Percentiles rank a stretch among this genome's conserved stretches.
Evolutionary conservation across 2,329 filamentous ascomycete genomes (phyloP).

Genomic region (Penicillium frequentans): DNA sequence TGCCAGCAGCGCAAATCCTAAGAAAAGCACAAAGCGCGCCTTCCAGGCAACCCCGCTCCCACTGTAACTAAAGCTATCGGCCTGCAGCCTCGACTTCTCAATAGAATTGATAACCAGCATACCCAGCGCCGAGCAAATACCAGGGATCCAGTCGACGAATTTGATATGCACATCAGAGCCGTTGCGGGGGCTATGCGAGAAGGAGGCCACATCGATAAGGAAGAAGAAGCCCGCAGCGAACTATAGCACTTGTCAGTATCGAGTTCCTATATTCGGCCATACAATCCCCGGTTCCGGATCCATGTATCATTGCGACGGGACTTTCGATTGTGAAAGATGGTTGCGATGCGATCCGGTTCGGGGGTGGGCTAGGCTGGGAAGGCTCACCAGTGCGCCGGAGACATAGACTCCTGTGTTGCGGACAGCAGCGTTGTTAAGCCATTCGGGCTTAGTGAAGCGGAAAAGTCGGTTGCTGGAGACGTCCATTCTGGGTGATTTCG

Average conservation of each 20-base stretch:
- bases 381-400: slow-evolving; percentile 63
- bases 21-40: slow-evolving; percentile 65
- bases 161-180: slow-evolving; percentile 64
- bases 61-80: slow-evolving; percentile 65
- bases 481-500: slow-evolving; percentile 32
- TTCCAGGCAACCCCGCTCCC: slow-evolving; percentile 70
- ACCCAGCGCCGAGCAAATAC: slow-evolving; percentile 67
- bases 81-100: slow-evolving; percentile 64
- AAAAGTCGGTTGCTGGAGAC: slow-evolving; percentile 59
- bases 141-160: slow-evolving; percentile 71
- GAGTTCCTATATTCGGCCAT: too few species aligned
- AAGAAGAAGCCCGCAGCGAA: slow-evolving; percentile 71
- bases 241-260: slow-evolving; percentile 37
- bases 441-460: slow-evolving; percentile 66
- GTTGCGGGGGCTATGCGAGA: slow-evolving; percentile 62
- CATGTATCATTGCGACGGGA: not conserved
- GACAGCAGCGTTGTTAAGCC: slow-evolving; percentile 65
- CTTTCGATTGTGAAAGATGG: not conserved
- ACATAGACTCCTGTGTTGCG: slow-evolving; percentile 66
- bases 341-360: not conserved
- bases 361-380: not conserved
- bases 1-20: slow-evolving; percentile 68
- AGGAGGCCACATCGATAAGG: slow-evolving; percentile 66
- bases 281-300: not conserved
- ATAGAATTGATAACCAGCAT: slow-evolving; percentile 74